A percentile compares a stretch with the other conserved stretches of the same genome.
Conservation (phyloP, 345 rosid species). For the Angophora floribunda region DNA sequence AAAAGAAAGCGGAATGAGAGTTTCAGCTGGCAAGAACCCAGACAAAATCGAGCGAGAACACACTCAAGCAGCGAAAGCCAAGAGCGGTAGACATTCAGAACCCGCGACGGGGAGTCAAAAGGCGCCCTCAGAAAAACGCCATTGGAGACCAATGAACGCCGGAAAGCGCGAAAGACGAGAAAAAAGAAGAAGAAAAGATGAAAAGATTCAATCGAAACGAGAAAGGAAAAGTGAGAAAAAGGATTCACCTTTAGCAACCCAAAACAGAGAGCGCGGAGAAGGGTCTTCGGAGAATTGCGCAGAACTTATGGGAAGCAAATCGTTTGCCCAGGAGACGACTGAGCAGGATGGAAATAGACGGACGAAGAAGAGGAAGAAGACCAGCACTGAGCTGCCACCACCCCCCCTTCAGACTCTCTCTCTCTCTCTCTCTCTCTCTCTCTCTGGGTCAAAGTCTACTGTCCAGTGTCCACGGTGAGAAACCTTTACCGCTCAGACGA, state of each 20-base stretch:
- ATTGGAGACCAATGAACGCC: background rate
- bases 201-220: background rate
- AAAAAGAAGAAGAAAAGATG: background rate
- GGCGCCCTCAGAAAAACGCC: background rate
- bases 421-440: background rate
- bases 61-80: background rate
- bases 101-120: background rate
- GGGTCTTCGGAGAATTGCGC: background rate
- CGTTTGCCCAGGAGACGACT: background rate
- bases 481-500: background rate
- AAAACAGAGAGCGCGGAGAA: background rate
- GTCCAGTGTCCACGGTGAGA: background rate
- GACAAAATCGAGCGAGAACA: background rate
- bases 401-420: background rate
- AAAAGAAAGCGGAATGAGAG: background rate
- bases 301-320: background rate
- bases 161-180: background rate
- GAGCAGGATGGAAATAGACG: background rate
- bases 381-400: background rate
- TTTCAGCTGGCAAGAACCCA: background rate
- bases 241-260: background rate
- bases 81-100: background rate
- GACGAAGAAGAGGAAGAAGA: background rate
- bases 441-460: conserved; percentile 6
- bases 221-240: background rate